These are phyloP conservation scores for Colletotrichum shisoi DNA, from an alignment of 2,329 filamentous ascomycete genomes.

Conservation along the genomic window DNA sequence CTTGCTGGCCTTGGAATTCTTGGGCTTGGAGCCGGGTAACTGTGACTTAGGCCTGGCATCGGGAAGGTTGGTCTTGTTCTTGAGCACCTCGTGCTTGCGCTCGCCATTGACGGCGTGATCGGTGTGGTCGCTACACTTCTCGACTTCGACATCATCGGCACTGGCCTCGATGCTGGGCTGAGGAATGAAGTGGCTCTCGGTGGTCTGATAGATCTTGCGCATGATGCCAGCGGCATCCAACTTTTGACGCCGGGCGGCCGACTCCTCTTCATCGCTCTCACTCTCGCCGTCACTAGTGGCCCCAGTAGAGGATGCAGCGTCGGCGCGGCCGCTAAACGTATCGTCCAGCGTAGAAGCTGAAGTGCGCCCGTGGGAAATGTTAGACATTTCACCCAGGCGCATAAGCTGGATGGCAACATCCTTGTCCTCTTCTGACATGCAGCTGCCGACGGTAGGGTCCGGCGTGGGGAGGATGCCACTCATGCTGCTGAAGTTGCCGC, in stretches of 20 bases:
- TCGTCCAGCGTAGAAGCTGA: conserved; percentile 94
- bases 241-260: conserved; percentile 66
- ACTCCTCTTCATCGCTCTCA: conserved; percentile 69
- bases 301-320: conserved; percentile 82
- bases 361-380: conserved; percentile 89
- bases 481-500: conserved; percentile 43
- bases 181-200: conserved; percentile 61
- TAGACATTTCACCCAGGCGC: conserved; percentile 91
- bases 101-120: conserved; percentile 50
- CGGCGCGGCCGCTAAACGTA: conserved; percentile 88
- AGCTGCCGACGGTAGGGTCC: conserved; percentile 95
- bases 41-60: conserved; percentile 54
- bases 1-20: conserved; percentile 55
- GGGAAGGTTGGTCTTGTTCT: conserved; percentile 47
- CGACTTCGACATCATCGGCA: conserved; percentile 66
- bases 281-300: conserved; percentile 82
- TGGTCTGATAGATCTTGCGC: conserved; percentile 60
- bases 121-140: conserved; percentile 49
- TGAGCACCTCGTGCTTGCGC: conserved; percentile 53
- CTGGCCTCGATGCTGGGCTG: conserved; percentile 56
- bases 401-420: conserved; percentile 97
- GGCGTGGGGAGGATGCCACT: conserved; percentile 82
- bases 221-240: conserved; percentile 54
- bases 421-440: conserved; percentile 91
- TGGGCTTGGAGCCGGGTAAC: conserved; percentile 51